These are phyloP conservation scores for Jacaranda mimosifolia DNA, from an alignment of 257 asterid genomes.

Conservation along the genomic window DNA sequence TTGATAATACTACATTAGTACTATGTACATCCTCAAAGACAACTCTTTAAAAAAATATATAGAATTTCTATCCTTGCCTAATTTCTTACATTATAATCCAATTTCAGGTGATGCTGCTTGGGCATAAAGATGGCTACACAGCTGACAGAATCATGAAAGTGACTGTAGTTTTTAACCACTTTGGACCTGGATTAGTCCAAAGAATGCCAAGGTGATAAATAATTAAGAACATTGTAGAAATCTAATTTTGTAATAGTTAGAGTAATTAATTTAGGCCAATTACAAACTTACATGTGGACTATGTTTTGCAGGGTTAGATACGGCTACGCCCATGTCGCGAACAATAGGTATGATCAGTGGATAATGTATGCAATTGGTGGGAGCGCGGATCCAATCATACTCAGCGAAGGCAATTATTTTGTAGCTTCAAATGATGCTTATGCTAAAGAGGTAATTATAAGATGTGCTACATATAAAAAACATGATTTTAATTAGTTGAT, in stretches of 20 bases:
- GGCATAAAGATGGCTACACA: conserved; percentile 62
- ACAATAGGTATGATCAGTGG: conserved; percentile 67
- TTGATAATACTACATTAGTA: too few relatives aligned
- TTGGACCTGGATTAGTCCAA: conserved; percentile 75
- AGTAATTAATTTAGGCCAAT: background rate
- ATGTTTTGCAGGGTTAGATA: conserved; percentile 57
- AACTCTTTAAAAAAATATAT: too few relatives aligned
- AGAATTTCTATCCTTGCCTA: too few relatives aligned
- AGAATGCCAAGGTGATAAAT: conserved; percentile 70
- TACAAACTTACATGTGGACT: background rate
- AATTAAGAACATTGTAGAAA: background rate
- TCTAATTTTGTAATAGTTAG: too few relatives aligned
- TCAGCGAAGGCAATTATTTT: conserved; percentile 66
- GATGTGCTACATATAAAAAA: too few relatives aligned
- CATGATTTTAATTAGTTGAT: too few relatives aligned
- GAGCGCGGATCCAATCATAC: conserved; percentile 66
- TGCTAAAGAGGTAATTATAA: conserved; percentile 44
- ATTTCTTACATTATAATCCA: background rate
- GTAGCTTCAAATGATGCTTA: conserved; percentile 39
- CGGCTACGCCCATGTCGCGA: conserved; percentile 77
- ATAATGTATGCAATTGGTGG: conserved; percentile 72
- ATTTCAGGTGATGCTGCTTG: conserved; percentile 74
- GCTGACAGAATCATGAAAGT: conserved; percentile 71
- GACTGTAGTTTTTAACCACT: conserved; percentile 72
- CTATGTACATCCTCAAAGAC: too few relatives aligned